phyloP scores from a whole-genome alignment of 805 yeast species.

The Sugiyamaella floridensis region DNA sequence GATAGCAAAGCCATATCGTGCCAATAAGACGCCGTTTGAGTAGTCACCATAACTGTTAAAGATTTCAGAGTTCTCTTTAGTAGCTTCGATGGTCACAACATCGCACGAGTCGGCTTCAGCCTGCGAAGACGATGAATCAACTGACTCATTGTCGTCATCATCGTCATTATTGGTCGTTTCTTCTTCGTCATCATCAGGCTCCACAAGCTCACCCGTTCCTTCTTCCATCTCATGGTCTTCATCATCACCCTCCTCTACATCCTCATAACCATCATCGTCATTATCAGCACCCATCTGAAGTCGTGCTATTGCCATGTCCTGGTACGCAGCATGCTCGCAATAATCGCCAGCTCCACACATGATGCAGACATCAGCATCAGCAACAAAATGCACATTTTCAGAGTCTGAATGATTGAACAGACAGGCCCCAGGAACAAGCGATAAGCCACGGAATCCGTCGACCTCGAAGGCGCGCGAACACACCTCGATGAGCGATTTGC shows the following conservation, averaged over 20 bases:
- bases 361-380: constrained; percentile 46
- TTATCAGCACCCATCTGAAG: constrained; percentile 6
- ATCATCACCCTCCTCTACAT: constrained; percentile 18
- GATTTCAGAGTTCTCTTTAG: constrained; percentile 50
- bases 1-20: constrained; percentile 73
- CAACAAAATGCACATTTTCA: constrained; percentile 64
- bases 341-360: constrained; percentile 41
- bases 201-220: constrained; percentile 20
- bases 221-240: constrained; percentile 20
- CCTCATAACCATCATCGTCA: constrained; percentile 16
- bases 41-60: constrained; percentile 80
- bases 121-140: constrained; percentile 12
- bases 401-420: constrained; percentile 65
- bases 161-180: constrained; percentile 19
- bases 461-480: constrained; percentile 77
- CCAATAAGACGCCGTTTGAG: constrained; percentile 55
- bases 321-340: constrained; percentile 35
- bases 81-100: constrained; percentile 42
- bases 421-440: constrained; percentile 87
- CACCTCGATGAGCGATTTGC: constrained; percentile 51
- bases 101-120: constrained; percentile 52
- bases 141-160: constrained; percentile 25
- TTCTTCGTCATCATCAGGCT: constrained; percentile 27
- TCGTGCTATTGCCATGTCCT: constrained; percentile 17
- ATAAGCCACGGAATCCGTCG: constrained; percentile 66